A percentile compares a stretch with the other conserved stretches of the same genome.
Evolutionary conservation across 208 protist genomes (phyloP).

Genomic region (Wallacemonas sp.): DNA sequence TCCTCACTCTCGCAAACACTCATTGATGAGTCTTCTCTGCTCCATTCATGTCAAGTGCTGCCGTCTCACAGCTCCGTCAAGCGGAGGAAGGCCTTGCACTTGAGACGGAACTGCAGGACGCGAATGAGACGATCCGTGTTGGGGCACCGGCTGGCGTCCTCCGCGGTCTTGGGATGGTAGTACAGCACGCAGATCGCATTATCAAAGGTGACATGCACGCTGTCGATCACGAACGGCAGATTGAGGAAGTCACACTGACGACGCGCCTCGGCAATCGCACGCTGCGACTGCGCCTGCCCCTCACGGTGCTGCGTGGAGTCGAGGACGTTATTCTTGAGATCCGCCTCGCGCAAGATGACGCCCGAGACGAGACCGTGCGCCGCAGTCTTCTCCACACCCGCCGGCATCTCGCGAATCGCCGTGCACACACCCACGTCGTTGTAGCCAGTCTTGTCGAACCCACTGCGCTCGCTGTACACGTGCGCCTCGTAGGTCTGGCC

Average conservation of each 20-base stretch:
- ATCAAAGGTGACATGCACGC: slow-evolving; percentile 69
- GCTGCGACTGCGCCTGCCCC: slow-evolving; percentile 21
- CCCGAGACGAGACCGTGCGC: slow-evolving; percentile 39
- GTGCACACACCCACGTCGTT: slow-evolving; percentile 50
- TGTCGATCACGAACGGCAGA: slow-evolving; percentile 56
- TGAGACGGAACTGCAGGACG: slow-evolving; percentile 51
- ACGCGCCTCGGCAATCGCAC: slow-evolving; percentile 48
- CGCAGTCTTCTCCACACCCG: background rate
- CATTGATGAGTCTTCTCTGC: no score
- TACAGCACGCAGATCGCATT: slow-evolving; percentile 53
- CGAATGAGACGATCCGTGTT: slow-evolving; percentile 50
- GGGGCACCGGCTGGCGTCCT: slow-evolving; percentile 30
- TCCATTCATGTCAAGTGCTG: slow-evolving; percentile 2
- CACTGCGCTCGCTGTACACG: slow-evolving; percentile 35
- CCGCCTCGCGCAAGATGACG: slow-evolving; percentile 43
- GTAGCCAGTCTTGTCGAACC: slow-evolving; percentile 46
- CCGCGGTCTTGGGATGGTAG: slow-evolving; percentile 35
- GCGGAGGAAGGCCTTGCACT: slow-evolving; percentile 47
- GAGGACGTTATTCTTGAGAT: slow-evolving; percentile 15
- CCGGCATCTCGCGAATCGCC: slow-evolving; percentile 19
- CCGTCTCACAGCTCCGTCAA: slow-evolving; percentile 12
- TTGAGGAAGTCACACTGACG: slow-evolving; percentile 65
- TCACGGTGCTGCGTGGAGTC: slow-evolving; percentile 15
- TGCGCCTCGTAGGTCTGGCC: slow-evolving; percentile 50
- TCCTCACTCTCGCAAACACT: no score